phyloP scores from a whole-genome alignment of 2,329 filamentous ascomycete genomes.

The Aspergillus transmontanensis region DNA sequence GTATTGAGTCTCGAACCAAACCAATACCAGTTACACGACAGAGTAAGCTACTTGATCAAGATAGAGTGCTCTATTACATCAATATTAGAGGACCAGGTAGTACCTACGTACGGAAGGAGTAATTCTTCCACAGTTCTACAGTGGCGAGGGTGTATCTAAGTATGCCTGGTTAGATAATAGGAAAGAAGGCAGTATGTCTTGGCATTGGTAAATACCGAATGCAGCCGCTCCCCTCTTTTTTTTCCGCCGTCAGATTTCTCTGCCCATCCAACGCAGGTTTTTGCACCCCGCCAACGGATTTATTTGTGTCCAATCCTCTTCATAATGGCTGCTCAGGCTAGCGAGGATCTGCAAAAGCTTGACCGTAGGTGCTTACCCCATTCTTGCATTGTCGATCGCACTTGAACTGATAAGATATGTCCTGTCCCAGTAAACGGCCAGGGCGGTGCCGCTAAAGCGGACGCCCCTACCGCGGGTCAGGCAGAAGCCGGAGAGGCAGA shows the following conservation, averaged over 20 bases:
- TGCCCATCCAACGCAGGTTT: conserved; percentile 23
- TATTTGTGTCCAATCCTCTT: conserved; percentile 20
- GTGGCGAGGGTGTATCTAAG: neutral
- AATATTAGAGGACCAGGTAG: neutral
- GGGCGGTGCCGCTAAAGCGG: conserved; percentile 37
- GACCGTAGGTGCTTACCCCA: conserved; percentile 33
- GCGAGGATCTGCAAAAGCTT: conserved; percentile 44
- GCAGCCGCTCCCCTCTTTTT: conserved; percentile 20
- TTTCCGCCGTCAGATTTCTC: conserved; percentile 10
- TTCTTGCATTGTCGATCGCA: neutral
- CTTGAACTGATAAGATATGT: conserved; percentile 24
- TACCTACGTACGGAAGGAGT: neutral
- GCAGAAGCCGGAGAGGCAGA: conserved; percentile 51
- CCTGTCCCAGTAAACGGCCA: conserved; percentile 41
- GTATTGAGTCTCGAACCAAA: neutral
- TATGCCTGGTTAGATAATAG: neutral
- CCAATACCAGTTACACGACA: neutral
- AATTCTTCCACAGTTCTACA: neutral
- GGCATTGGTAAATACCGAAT: conserved; percentile 8
- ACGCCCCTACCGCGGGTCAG: conserved; percentile 33
- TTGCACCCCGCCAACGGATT: conserved; percentile 20
- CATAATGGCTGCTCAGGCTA: conserved; percentile 47
- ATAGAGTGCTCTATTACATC: neutral
- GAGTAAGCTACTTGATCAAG: neutral
- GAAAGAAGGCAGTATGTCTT: conserved; percentile 8